Base-by-base conservation (phyloP, 345 rosid genomes). In the Euphorbia lathyris region DNA sequence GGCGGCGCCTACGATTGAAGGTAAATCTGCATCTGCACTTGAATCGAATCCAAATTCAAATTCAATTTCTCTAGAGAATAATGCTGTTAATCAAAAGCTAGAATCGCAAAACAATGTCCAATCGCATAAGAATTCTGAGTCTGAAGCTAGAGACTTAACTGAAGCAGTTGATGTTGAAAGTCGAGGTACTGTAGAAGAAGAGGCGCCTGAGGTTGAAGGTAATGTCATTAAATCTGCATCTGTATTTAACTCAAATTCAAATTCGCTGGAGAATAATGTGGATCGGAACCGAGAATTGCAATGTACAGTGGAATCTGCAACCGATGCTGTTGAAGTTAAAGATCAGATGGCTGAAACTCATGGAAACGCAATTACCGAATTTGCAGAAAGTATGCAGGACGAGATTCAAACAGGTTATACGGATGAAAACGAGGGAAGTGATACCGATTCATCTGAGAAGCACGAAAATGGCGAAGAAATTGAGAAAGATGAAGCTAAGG, bases 351-450 rank as follows among this genome's bases (percentile, higher is more conserved):
- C 38, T 7, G 7, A 34, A 34, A 7, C 38, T 34, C 38, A 34
- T 34, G 38, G 13, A 3, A 7, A 59, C 11, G 42, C 1, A 25
- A 9, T 9, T 38, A 53, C 20, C 51, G 40, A 43, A 42, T 9
- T 4, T 27, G 45, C 47, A 19, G 74, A 73, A 13, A 43, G 25
- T 3, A 23, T 42, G 13, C 43, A 20, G 20, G 65, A 45, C 0
- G 75, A 78, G 55, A 72, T 72, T 42, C 70, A 60, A 34, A 42
- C 55, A 0, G 76, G n/a, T 63, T 81, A 72, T 65, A 72, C 62
- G 4, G 73, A 25, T 7, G 67, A 22, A 16, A 2, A 36, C 0
- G 55, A 60, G 20, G 25, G 29, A 16, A 16, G 16, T 14, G 51
- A 45, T 12, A 7, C 51, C 30, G 65, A 16, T 30, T 61, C 17